phyloP scores from a whole-genome alignment of 2,329 filamentous ascomycete genomes.

The Fusarium sp. region DNA sequence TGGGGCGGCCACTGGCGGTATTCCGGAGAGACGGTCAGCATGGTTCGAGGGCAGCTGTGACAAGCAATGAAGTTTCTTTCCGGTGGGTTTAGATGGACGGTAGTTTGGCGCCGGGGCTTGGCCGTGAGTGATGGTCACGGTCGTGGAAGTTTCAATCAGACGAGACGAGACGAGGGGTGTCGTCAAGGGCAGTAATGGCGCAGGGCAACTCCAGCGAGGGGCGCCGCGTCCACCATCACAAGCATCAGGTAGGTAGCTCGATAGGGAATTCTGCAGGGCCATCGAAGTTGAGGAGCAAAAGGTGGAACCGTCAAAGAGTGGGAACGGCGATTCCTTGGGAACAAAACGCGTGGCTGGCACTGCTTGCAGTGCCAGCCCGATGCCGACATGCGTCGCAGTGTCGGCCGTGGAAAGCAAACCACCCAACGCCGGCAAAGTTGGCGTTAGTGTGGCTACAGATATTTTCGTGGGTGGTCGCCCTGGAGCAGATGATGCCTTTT shows the following conservation, averaged over 20 bases:
- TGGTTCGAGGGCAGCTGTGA: conserved; percentile 15
- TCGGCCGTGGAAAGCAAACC: conserved; percentile 2
- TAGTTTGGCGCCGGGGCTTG: conserved; percentile 20
- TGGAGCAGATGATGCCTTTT: conserved; percentile 11
- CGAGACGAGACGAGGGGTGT: conserved; percentile 30
- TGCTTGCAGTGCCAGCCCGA: conserved; percentile 15
- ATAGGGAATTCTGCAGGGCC: conserved; percentile 21
- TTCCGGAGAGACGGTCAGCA: conserved; percentile 7
- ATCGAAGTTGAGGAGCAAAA: conserved; percentile 11
- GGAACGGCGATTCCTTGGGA: conserved; percentile 22
- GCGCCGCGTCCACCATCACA: conserved; percentile 13
- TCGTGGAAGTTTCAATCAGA: conserved; percentile 31
- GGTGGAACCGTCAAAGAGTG: conserved; percentile 27
- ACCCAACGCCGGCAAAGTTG: conserved; percentile 12
- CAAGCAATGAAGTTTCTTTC: conserved; percentile 12
- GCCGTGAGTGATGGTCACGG: conserved; percentile 7
- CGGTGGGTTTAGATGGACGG: conserved; percentile 17
- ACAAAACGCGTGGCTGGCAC: conserved; percentile 12
- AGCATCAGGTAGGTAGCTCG: conserved; percentile 9
- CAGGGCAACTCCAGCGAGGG: conserved; percentile 27
- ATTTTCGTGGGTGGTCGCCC: conserved; percentile 3
- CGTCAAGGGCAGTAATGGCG: conserved; percentile 33
- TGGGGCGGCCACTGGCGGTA: conserved; percentile 10
- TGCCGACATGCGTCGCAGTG: conserved; percentile 7
- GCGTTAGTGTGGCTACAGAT: conserved; percentile 14